Base-by-base conservation (phyloP, 768 basidiomycete species). In the Daedaleopsis nitida region DNA sequence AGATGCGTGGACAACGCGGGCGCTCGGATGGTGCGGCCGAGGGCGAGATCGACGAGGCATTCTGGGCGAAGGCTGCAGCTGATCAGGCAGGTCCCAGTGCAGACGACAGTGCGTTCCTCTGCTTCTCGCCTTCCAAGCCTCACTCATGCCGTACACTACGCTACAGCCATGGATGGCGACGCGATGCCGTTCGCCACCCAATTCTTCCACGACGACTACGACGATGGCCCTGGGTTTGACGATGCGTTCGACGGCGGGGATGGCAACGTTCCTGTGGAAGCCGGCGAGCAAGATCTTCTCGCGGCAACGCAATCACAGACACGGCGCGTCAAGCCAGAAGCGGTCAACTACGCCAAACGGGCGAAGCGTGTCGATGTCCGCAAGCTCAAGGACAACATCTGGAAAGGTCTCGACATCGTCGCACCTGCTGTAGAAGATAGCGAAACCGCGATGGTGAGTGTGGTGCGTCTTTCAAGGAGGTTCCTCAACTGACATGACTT, bases 321-420 rank as follows among this genome's bases (percentile, higher is more conserved):
- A 38, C 86, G 92, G 55, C 89, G 93, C 11, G 87, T 92, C 42
- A 80, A 87, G 66, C 95, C 94, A 7, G 91, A 97, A 70, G 83
- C 85, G 54, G 94, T 99, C 65, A 93, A 94, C 65, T 98, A 97
- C 70, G 89, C 96, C 1, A 96, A 95, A 76, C 86, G 91, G 39
- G 97, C 96, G 3, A 99, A 98, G 77, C 80, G 96, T 44, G 96
- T 99, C 21, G 97, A 98, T 70, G 96, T 99, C 39, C 85, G 94
- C 70, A 94, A 91, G 76, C 77, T 99, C 64, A 99, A 99, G 78
- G 96, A 98, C 62, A 96, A 95, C 67, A 98, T 99, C 51, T 98
- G 97, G 97, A 92, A 84, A 72, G 91, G 91, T 1, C 74, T 98
- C 48, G 89, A 93, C 67, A 93, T 97, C 58, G 83, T 87, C 37